Conservation (phyloP, 805 yeast genomes). For the Candida incommunis region DNA sequence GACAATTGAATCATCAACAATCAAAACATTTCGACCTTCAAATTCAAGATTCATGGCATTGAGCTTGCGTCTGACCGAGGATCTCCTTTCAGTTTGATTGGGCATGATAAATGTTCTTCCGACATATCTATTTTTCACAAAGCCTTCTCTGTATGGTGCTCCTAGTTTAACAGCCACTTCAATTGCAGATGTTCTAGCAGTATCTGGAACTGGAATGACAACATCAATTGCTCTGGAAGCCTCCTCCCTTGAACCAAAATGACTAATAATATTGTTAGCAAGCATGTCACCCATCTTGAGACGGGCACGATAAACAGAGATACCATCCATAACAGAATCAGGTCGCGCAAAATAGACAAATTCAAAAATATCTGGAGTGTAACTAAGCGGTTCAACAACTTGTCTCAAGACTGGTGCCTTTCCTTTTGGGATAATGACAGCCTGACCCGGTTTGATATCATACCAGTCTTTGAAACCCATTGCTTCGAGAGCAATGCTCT, state of each 20-base stretch:
- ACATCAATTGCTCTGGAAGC: conserved; percentile 63
- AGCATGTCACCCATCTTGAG: conserved; percentile 86
- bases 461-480: conserved; percentile 69
- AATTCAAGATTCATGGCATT: conserved; percentile 96
- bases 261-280: conserved; percentile 49
- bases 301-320: conserved; percentile 85
- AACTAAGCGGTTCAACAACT: conserved; percentile 61
- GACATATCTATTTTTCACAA: conserved; percentile 90
- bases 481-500: conserved; percentile 87
- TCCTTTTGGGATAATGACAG: conserved; percentile 79
- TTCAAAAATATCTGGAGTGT: conserved; percentile 93
- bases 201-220: conserved; percentile 96
- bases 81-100: conserved; percentile 84
- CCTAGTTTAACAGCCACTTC: conserved; percentile 76
- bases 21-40: conserved; percentile 64
- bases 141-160: conserved; percentile 89
- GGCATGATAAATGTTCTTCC: conserved; percentile 99
- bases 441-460: conserved; percentile 91
- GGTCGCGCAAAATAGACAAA: conserved; percentile 98
- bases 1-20: conserved; percentile 94
- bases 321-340: conserved; percentile 92
- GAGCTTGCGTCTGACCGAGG: conserved; percentile 85
- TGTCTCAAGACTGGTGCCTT: conserved; percentile 71
- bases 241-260: conserved; percentile 30
- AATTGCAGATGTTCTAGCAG: conserved; percentile 89